phyloP scores from a whole-genome alignment of 345 rosid species.

The Nephelium lappaceum region DNA sequence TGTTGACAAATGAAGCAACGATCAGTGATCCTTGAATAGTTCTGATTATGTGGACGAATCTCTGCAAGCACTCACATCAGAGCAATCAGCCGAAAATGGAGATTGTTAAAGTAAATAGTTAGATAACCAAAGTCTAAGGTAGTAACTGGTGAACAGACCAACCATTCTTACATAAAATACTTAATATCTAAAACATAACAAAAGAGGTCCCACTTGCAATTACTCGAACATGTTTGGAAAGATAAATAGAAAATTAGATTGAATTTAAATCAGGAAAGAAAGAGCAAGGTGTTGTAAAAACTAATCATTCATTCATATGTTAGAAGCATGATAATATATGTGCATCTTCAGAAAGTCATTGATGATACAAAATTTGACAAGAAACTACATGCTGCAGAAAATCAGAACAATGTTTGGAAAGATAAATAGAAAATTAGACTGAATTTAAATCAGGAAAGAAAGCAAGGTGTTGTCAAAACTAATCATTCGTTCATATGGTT shows the following conservation, averaged over 20 bases:
- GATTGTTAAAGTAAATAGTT: not conserved
- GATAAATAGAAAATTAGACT: not conserved
- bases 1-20: slow-evolving; percentile 82
- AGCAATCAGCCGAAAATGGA: not conserved
- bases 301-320: too few relatives aligned
- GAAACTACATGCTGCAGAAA: too few relatives aligned
- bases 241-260: not conserved
- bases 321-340: too few relatives aligned
- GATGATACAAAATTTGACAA: too few relatives aligned
- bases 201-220: too few relatives aligned
- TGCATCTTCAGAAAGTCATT: too few relatives aligned
- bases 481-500: too few relatives aligned
- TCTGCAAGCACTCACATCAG: slow-evolving; percentile 49
- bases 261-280: not conserved
- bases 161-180: not conserved
- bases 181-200: not conserved
- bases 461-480: too few relatives aligned
- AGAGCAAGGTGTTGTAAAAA: too few relatives aligned
- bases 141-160: not conserved
- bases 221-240: not conserved
- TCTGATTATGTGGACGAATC: slow-evolving; percentile 73
- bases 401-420: not conserved
- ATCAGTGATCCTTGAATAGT: slow-evolving; percentile 92
- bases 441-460: not conserved
- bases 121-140: not conserved